phyloP scores from a whole-genome alignment of 495 filamentous ascomycete genomes.

The Aspergillus homomorphus region DNA sequence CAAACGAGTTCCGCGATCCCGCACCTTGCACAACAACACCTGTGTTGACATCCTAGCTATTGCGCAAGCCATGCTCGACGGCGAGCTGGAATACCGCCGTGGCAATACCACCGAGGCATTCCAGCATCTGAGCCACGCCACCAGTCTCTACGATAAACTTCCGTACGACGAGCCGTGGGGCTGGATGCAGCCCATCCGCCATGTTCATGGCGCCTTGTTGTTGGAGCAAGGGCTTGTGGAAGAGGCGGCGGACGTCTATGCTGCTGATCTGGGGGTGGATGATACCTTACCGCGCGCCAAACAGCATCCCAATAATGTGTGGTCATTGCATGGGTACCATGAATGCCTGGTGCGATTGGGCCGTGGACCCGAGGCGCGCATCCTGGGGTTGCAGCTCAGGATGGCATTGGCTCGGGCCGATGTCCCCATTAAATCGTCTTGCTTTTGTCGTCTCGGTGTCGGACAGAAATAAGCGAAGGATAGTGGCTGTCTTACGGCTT shows the following conservation, averaged over 20 bases:
- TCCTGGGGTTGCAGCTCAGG: slow-evolving; percentile 48
- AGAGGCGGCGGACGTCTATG: slow-evolving; percentile 52
- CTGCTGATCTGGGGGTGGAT: slow-evolving; percentile 56
- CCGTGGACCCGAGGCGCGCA: slow-evolving; percentile 43
- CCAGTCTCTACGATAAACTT: slow-evolving; percentile 50
- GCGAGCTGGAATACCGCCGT: slow-evolving; percentile 63
- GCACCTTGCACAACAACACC: slow-evolving; percentile 65
- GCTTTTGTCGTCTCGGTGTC: slow-evolving; percentile 49
- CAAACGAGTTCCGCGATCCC: slow-evolving; percentile 45
- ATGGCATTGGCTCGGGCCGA: slow-evolving; percentile 52
- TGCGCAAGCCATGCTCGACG: slow-evolving; percentile 61
- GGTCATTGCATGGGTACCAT: slow-evolving; percentile 60
- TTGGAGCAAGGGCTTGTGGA: slow-evolving; percentile 56
- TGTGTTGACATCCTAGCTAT: slow-evolving; percentile 57
- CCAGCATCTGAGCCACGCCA: slow-evolving; percentile 47
- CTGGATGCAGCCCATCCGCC: slow-evolving; percentile 63
- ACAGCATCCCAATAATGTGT: slow-evolving; percentile 64
- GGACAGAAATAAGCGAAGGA: not conserved
- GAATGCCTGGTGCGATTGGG: slow-evolving; percentile 56
- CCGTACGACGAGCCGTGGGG: slow-evolving; percentile 66
- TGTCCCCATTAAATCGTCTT: slow-evolving; percentile 54
- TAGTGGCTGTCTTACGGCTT: too few species aligned
- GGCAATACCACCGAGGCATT: slow-evolving; percentile 56
- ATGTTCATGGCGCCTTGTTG: slow-evolving; percentile 60
- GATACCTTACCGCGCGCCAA: slow-evolving; percentile 51